Evolutionary conservation across 2,329 filamentous ascomycete species (phyloP).

Genomic region (Colletotrichum karsti): DNA sequence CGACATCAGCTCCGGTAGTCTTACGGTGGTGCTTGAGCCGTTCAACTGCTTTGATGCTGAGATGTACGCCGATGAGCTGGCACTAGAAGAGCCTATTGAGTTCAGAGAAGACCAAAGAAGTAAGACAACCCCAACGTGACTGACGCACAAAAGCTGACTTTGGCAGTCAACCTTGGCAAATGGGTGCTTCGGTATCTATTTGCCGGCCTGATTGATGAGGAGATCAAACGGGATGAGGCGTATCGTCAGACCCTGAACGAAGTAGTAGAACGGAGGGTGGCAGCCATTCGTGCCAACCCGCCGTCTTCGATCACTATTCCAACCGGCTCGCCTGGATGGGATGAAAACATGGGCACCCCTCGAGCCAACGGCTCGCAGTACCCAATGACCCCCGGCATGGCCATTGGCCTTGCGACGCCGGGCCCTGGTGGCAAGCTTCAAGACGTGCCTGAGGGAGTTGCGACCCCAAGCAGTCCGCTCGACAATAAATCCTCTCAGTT

Average conservation of each 20-base stretch:
- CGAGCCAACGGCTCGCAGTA: constrained; percentile 71
- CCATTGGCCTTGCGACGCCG: constrained; percentile 81
- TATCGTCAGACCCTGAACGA: constrained; percentile 76
- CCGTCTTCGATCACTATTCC: constrained; percentile 66
- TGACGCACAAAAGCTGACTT: neutral
- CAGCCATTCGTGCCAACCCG: constrained; percentile 62
- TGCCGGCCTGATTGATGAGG: constrained; percentile 86
- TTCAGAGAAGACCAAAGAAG: constrained; percentile 95
- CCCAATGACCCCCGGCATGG: constrained; percentile 76
- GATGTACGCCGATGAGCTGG: constrained; percentile 92
- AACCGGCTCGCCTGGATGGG: constrained; percentile 44
- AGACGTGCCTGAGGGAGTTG: constrained; percentile 56
- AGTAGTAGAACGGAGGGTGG: constrained; percentile 65
- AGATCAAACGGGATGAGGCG: constrained; percentile 81
- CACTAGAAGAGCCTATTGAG: constrained; percentile 76
- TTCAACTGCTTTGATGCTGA: constrained; percentile 98
- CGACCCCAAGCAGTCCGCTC: constrained; percentile 52
- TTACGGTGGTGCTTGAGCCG: constrained; percentile 91
- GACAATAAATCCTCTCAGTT: constrained; percentile 65
- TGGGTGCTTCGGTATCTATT: constrained; percentile 96
- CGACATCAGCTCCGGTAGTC: constrained; percentile 89
- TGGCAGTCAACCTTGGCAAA: constrained; percentile 90
- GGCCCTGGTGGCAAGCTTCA: constrained; percentile 48
- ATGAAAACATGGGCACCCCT: constrained; percentile 52
- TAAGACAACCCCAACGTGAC: constrained; percentile 49